Conservation (phyloP, 106 monocot species). For the Xerophyta viscosa region DNA sequence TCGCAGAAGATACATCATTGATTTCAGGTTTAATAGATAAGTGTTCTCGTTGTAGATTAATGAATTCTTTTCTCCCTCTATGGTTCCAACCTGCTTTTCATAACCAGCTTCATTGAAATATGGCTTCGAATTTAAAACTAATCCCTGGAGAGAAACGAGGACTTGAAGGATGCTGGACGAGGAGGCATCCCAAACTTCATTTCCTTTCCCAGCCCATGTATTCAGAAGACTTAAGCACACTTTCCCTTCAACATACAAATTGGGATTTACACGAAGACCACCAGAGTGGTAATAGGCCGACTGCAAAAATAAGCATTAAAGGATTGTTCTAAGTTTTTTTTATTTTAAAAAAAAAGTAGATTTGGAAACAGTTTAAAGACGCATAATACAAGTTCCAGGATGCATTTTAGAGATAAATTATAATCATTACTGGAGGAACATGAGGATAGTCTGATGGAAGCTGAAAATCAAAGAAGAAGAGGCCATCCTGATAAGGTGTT, state of each 20-base stretch:
- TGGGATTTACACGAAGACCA: slow-evolving; percentile 90
- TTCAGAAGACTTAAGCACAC: slow-evolving; percentile 93
- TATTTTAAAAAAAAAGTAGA: too few relatives aligned
- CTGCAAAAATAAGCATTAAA: slow-evolving; percentile 20
- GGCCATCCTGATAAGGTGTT: slow-evolving; percentile 97
- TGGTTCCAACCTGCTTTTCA: slow-evolving; percentile 89
- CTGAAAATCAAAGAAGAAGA: slow-evolving; percentile 98
- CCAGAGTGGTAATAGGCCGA: slow-evolving; percentile 87
- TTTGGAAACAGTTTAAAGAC: too few relatives aligned
- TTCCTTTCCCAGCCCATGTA: slow-evolving; percentile 94
- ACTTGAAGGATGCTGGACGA: slow-evolving; percentile 95
- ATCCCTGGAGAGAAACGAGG: slow-evolving; percentile 90
- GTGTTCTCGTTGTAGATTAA: slow-evolving; percentile 95
- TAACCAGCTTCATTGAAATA: slow-evolving; percentile 99
- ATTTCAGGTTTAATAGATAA: slow-evolving; percentile 74
- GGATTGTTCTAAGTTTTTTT: too few relatives aligned
- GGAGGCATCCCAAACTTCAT: slow-evolving; percentile 94
- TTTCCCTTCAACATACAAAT: slow-evolving; percentile 91
- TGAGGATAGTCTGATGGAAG: slow-evolving; percentile 80
- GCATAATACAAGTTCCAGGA: neutral
- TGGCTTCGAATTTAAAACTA: slow-evolving; percentile 89
- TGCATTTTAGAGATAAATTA: neutral
- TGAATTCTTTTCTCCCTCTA: slow-evolving; percentile 95
- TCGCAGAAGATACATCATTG: slow-evolving; percentile 81
- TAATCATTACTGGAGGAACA: slow-evolving; percentile 74